Evolutionary conservation across 2,329 filamentous ascomycete species (phyloP).

Genomic region (Phoma herbarum): DNA sequence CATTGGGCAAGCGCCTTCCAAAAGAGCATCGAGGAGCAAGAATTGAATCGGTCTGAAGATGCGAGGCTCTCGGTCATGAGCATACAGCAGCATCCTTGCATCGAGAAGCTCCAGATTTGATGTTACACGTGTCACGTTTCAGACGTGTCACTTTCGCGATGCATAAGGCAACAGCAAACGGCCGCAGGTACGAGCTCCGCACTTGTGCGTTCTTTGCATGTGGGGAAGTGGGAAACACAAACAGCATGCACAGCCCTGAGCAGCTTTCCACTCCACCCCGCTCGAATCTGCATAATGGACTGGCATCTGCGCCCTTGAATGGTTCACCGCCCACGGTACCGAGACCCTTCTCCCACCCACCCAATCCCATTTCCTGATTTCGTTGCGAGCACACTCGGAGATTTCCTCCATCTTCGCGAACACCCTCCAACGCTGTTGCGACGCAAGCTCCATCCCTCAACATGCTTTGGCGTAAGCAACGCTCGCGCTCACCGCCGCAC

Average conservation of each 20-base stretch:
- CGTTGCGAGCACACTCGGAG: background rate
- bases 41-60: background rate
- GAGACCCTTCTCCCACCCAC: conserved; percentile 8
- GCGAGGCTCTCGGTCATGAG: background rate
- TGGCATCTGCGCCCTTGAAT: background rate
- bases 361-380: background rate
- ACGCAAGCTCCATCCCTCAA: background rate
- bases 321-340: conserved; percentile 8
- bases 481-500: conserved; percentile 3
- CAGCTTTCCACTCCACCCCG: conserved; percentile 11
- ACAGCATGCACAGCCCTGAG: background rate
- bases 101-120: background rate
- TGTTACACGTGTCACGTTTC: conserved; percentile 11
- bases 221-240: background rate
- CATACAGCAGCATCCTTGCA: background rate
- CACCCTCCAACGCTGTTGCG: background rate
- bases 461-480: conserved; percentile 11
- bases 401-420: background rate
- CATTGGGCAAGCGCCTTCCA: conserved; percentile 30
- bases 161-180: conserved; percentile 12
- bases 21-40: conserved; percentile 6
- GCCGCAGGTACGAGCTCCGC: background rate
- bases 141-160: conserved; percentile 3
- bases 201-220: background rate
- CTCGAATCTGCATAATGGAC: background rate